Evolutionary conservation across 495 filamentous ascomycete species (phyloP).

Genomic region (Polyplosphaeria fusca): DNA sequence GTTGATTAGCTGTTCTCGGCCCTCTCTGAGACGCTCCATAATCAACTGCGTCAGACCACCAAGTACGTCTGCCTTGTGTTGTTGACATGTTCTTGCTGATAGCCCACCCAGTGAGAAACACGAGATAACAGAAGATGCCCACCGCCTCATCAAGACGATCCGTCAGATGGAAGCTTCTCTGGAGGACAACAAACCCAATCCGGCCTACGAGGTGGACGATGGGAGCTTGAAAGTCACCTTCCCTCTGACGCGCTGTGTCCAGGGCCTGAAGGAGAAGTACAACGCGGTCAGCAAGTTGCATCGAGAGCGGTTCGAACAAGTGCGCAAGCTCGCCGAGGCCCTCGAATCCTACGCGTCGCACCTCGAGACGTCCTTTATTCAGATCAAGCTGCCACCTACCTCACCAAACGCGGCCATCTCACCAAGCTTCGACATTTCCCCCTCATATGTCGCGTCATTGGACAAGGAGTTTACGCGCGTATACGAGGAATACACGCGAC

Average conservation of each 20-base stretch:
- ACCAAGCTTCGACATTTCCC: conserved; percentile 81
- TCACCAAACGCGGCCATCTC: conserved; percentile 70
- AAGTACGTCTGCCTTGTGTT: conserved; percentile 42
- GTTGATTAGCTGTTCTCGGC: conserved; percentile 73
- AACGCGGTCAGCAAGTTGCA: conserved; percentile 73
- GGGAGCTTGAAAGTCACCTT: conserved; percentile 70
- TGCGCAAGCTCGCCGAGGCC: conserved; percentile 89
- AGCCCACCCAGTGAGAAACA: conserved; percentile 69
- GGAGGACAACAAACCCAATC: conserved; percentile 65
- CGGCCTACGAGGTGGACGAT: conserved; percentile 59
- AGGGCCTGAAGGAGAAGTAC: conserved; percentile 80
- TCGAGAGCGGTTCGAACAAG: conserved; percentile 85
- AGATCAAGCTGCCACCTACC: conserved; percentile 76
- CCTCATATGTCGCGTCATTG: conserved; percentile 78
- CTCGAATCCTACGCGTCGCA: conserved; percentile 93
- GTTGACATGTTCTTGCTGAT: conserved; percentile 22
- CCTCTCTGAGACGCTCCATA: conserved; percentile 80
- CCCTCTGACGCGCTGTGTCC: conserved; percentile 75
- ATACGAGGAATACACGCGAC: conserved; percentile 88
- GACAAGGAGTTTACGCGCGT: conserved; percentile 89
- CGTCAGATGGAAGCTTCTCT: conserved; percentile 91
- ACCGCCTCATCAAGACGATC: conserved; percentile 76
- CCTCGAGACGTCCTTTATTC: conserved; percentile 80
- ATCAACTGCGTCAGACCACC: conserved; percentile 74
- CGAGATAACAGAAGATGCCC: conserved; percentile 79